Base-by-base conservation (phyloP, 345 rosid species). In the Bruguiera parviflora region DNA sequence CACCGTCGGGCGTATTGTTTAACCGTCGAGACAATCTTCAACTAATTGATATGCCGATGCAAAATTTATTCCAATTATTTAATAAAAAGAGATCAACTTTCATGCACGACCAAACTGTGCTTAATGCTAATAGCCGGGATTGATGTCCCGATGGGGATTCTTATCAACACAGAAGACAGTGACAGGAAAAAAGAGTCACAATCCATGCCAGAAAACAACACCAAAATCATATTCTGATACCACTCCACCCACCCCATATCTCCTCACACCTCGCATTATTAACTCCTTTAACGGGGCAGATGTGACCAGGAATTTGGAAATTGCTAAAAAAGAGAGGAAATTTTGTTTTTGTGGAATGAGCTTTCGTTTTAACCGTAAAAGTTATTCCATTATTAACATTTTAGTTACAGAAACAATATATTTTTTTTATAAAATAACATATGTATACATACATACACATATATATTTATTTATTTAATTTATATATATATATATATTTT, bases 191-290 rank as follows among this genome's bases (percentile, higher is more conserved):
- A 71, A 58, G 74, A 77, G 78, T 79, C 67, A 75, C 62, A 55
- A 66, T 43, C 47, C 31, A 67, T 64, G 61, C 58, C 59, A 31
- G 43, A 72, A 65, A 73, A 53, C 55, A 65, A 69, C 61, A 66
- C 8, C 16, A 29, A 70, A 80, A 64, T 39, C 66, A 74, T 79
- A 80, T 82, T 80, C 86, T 78, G 81, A 82, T 66, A 83, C 89
- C 78, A 22, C 76, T 59, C 81, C 82, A 59, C 46, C 63, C 65
- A 78, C 37, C 80, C 77, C 76, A 70, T 53, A 70, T 53, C 28
- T 53, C 27, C 59, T 51, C 70, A 27, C 15, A 66, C 57, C 68
- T 72, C 59, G 57, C 19, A 64, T 56, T 71, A 72, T 59, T 57
- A 18, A 53, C 72, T 64, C 64, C 49, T 71, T 75, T 61, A 77